Evolutionary conservation across 441 rosid species (phyloP), one percentile per base, ranked within the genome.

Genomic region (Gossypium schwendimanii): DNA sequence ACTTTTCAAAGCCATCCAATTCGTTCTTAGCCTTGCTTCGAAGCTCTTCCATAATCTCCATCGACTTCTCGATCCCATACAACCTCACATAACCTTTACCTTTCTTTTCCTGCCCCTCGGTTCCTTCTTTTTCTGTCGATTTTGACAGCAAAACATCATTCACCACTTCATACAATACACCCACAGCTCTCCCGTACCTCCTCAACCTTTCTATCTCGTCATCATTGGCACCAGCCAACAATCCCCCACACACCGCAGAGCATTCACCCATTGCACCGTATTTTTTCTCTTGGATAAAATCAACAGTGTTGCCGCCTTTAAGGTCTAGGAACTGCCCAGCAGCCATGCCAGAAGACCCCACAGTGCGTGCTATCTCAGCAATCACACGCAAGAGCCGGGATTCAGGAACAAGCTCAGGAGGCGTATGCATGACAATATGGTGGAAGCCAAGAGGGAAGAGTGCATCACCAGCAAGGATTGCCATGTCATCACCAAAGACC

Each of bases 301-400:
- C 90, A 41, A 83, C 63, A 0, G 85, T 81, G 20, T 84, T 84
- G 6, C 84, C 86, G 8, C 97, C 97, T 68, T 92, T 91, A 12
- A 90, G 91, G 81, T 94, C 97, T 26, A 87, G 85, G 79, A 86
- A 94, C 86, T 94, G 97, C 11, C 98, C 97, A 0, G 97, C 97
- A 63, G 97, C 96, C 97, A 94, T 94, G 73, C 97, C 97, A 0
- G 89, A 84, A 24, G 97, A 94, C 0, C 98, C 98, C 28, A 94
- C 97, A 14, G 92, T 77, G 72, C 91, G 93, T 39, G 98, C 97
- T 2, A 94, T 94, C 88, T 94, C 97, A 0, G 92, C 78, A 57
- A 90, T 86, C 81, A 94, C 87, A 17, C 85, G 87, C 74, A 94
- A 92, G 41, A 94, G 26, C 45, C 84, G 79, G 31, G 88, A 0